These are phyloP conservation scores for Cyclaneusma minus DNA, from an alignment of 2,329 filamentous ascomycete genomes.

Conservation along the genomic window DNA sequence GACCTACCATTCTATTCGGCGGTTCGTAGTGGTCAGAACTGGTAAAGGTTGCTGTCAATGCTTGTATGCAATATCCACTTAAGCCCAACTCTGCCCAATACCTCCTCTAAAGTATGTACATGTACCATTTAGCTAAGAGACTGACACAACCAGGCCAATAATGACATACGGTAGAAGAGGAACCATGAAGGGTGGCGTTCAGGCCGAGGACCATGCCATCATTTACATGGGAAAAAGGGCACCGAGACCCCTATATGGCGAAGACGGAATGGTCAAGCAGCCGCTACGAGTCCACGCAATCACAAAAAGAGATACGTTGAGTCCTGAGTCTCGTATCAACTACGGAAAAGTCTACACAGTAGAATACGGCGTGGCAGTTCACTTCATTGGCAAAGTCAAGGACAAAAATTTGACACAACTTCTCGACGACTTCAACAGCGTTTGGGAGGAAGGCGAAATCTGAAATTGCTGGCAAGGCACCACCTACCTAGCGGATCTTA, in stretches of 20 bases:
- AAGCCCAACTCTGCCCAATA: neutral
- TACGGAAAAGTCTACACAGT: constrained; percentile 16
- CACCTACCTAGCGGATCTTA: too few relatives aligned
- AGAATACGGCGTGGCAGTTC: constrained; percentile 13
- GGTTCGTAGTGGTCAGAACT: constrained; percentile 4
- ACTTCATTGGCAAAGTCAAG: constrained; percentile 11
- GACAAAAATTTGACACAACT: constrained; percentile 3
- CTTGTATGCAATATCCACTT: constrained; percentile 3
- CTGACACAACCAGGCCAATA: constrained; percentile 11
- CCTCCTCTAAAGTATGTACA: too few relatives aligned
- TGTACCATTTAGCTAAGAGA: too few relatives aligned
- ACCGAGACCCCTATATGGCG: constrained; percentile 1
- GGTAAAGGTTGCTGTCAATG: constrained; percentile 5
- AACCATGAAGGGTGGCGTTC: constrained; percentile 9
- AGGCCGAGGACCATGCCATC: constrained; percentile 9
- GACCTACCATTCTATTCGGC: constrained; percentile 4
- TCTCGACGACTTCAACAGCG: constrained; percentile 4
- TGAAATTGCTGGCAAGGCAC: too few relatives aligned
- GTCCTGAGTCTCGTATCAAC: constrained; percentile 10
- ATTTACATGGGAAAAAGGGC: constrained; percentile 4
- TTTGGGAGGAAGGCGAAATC: too few relatives aligned
- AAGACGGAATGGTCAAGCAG: constrained; percentile 1
- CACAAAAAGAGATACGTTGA: constrained; percentile 3
- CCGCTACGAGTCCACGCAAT: constrained; percentile 5
- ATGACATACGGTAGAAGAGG: constrained; percentile 8